These are phyloP conservation scores for Dactylellina leptospora DNA, from an alignment of 2,329 filamentous ascomycete species.

Conservation along the genomic window DNA sequence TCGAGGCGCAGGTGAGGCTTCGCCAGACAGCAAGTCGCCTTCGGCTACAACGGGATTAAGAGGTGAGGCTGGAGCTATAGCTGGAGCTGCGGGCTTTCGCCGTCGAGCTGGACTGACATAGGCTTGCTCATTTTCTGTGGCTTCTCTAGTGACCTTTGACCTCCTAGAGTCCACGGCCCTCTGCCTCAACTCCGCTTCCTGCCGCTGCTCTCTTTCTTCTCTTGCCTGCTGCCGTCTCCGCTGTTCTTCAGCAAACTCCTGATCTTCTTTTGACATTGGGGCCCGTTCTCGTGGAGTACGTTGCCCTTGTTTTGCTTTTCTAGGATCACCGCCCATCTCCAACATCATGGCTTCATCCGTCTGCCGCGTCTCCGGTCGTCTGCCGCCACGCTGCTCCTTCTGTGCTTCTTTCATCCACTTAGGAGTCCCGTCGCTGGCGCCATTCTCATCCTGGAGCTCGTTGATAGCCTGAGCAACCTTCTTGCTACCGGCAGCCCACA, in stretches of 20 bases:
- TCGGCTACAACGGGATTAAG: slow-evolving; percentile 63
- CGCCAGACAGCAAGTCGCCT: slow-evolving; percentile 71
- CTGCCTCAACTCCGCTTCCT: slow-evolving; percentile 49
- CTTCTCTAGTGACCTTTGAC: slow-evolving; percentile 70
- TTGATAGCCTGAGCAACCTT: slow-evolving; percentile 90
- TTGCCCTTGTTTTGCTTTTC: slow-evolving; percentile 57
- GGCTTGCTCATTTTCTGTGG: slow-evolving; percentile 77
- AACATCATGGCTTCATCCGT: slow-evolving; percentile 83
- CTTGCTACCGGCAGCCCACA: slow-evolving; percentile 95
- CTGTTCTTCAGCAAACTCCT: slow-evolving; percentile 32
- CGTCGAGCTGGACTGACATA: slow-evolving; percentile 88
- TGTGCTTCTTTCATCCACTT: slow-evolving; percentile 91
- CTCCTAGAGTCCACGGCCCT: slow-evolving; percentile 40
- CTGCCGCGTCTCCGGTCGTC: slow-evolving; percentile 59
- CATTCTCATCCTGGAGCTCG: slow-evolving; percentile 81
- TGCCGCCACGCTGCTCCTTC: slow-evolving; percentile 56
- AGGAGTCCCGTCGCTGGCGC: slow-evolving; percentile 71
- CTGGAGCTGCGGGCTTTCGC: slow-evolving; percentile 66
- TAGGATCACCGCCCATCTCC: slow-evolving; percentile 70
- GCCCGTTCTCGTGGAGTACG: slow-evolving; percentile 51
- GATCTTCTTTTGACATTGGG: slow-evolving; percentile 43
- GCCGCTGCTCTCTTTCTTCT: slow-evolving; percentile 51
- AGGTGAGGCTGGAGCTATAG: slow-evolving; percentile 54
- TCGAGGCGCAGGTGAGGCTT: slow-evolving; percentile 56
- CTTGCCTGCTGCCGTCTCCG: slow-evolving; percentile 30